Conservation (phyloP, 2,329 filamentous ascomycete species). For the Zasmidium angulare region DNA sequence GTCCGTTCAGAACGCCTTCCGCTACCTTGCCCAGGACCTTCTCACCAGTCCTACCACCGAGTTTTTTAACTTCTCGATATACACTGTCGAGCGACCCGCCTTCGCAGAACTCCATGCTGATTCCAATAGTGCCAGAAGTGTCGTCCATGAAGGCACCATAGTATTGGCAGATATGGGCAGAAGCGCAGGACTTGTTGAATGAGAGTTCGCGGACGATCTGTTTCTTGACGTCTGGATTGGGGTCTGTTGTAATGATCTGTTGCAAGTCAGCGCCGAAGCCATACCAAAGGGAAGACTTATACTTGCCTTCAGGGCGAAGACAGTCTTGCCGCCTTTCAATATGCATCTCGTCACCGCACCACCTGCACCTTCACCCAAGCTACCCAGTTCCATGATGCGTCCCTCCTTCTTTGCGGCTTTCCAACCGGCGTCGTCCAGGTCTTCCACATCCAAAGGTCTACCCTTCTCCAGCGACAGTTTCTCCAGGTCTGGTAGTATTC, state of each 20-base stretch:
- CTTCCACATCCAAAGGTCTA: slow-evolving; percentile 83
- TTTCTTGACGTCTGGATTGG: slow-evolving; percentile 96
- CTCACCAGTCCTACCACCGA: slow-evolving; percentile 91
- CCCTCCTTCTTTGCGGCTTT: slow-evolving; percentile 86
- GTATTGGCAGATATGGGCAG: slow-evolving; percentile 94
- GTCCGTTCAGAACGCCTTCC: slow-evolving; percentile 86
- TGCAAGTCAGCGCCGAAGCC: slow-evolving; percentile 1
- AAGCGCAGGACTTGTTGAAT: slow-evolving; percentile 97
- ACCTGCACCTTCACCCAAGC: slow-evolving; percentile 89
- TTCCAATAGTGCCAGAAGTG: slow-evolving; percentile 93
- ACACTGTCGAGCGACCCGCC: slow-evolving; percentile 94
- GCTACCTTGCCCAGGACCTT: slow-evolving; percentile 97
- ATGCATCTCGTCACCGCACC: slow-evolving; percentile 91
- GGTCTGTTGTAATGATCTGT: slow-evolving; percentile 96
- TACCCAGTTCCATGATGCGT: slow-evolving; percentile 83
- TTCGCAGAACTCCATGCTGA: slow-evolving; percentile 99
- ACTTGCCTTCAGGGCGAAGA: slow-evolving; percentile 91
- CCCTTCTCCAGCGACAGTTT: slow-evolving; percentile 80
- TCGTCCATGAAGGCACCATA: slow-evolving; percentile 97
- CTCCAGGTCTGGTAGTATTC: slow-evolving; percentile 73
- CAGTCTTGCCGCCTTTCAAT: slow-evolving; percentile 85
- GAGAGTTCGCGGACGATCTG: slow-evolving; percentile 94
- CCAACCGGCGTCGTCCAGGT: slow-evolving; percentile 94
- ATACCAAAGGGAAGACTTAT: not conserved
- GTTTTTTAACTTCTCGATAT: slow-evolving; percentile 94